Evolutionary conservation across 2,329 filamentous ascomycete species (phyloP).

Genomic region (Alternaria burnsii): DNA sequence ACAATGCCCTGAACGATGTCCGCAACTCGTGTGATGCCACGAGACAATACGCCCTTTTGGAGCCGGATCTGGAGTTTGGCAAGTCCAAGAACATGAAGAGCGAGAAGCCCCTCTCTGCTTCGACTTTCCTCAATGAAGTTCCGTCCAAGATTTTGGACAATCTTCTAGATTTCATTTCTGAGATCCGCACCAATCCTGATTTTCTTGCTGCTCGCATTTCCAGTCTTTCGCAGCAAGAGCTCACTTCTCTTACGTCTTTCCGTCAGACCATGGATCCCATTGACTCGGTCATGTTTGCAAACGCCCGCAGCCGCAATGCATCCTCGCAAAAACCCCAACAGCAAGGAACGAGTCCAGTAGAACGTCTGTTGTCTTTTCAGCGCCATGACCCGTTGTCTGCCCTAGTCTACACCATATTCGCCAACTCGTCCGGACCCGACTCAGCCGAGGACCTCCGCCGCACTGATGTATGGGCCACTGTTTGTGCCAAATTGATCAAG

Average conservation of each 20-base stretch:
- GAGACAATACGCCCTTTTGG: constrained; percentile 73
- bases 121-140: constrained; percentile 70
- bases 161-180: constrained; percentile 79
- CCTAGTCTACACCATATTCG: constrained; percentile 87
- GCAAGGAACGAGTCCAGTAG: constrained; percentile 71
- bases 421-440: constrained; percentile 82
- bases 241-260: constrained; percentile 78
- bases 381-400: constrained; percentile 85
- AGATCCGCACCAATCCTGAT: constrained; percentile 84
- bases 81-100: constrained; percentile 48
- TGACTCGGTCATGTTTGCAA: constrained; percentile 81
- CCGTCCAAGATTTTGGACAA: constrained; percentile 77
- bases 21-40: constrained; percentile 78
- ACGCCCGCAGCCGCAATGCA: constrained; percentile 61
- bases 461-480: constrained; percentile 86
- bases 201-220: constrained; percentile 86
- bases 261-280: constrained; percentile 81
- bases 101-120: constrained; percentile 57
- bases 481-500: constrained; percentile 82
- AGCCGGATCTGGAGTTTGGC: constrained; percentile 72
- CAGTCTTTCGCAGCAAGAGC: constrained; percentile 76
- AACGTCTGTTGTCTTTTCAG: constrained; percentile 87
- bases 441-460: constrained; percentile 81
- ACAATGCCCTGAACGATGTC: constrained; percentile 81
- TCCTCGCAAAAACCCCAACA: constrained; percentile 59